Evolutionary conservation across 768 basidiomycete species (phyloP), one percentile per base, ranked within the genome.

Genomic region (Boletus pseudopeckii): DNA sequence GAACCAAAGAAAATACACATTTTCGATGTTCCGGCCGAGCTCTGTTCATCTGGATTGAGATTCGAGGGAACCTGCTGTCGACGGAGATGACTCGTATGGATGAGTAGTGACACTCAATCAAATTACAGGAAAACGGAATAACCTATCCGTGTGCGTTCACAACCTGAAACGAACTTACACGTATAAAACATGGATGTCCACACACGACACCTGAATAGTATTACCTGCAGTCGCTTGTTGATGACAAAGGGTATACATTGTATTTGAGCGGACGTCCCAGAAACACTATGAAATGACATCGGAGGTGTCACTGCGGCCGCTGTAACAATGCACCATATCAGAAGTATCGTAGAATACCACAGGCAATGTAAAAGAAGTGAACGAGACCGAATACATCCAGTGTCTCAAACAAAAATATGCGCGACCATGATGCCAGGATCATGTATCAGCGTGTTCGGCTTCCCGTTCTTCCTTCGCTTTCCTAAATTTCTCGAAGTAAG

Each of bases 401-500:
- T 14, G 22, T 45, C 45, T 50, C 43, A 18, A 38, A 37, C 24
- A n/a, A 40, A 38, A 28, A 11, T 41, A 24, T 11, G 40, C 15
- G 28, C 28, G 13, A 48, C 33, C 46, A 20, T 5, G 17, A 33
- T 33, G 42, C 37, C 32, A 53, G 40, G 50, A 44, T 64, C 24
- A 66, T 18, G 61, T 40, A 28, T 52, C 22, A 15, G 24, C 3
- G 0, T 22, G 32, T 47, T 54, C 39, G 7, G 53, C 55, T 42
- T 52, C 45, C 26, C 47, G 45, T 20, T 60, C 58, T 48, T 60
- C 55, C 45, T 43, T 63, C 13, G 37, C 58, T 43, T 65, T 57
- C 42, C 1, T 39, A 44, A 13, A 57, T 13, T n/a, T 55, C 48
- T 66, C 65, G 1, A 50, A 33, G 46, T 68, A 66, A 18, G 66